These are phyloP conservation scores for Crithidia expoeki DNA, from an alignment of 208 protist genomes.

Conservation along the genomic window DNA sequence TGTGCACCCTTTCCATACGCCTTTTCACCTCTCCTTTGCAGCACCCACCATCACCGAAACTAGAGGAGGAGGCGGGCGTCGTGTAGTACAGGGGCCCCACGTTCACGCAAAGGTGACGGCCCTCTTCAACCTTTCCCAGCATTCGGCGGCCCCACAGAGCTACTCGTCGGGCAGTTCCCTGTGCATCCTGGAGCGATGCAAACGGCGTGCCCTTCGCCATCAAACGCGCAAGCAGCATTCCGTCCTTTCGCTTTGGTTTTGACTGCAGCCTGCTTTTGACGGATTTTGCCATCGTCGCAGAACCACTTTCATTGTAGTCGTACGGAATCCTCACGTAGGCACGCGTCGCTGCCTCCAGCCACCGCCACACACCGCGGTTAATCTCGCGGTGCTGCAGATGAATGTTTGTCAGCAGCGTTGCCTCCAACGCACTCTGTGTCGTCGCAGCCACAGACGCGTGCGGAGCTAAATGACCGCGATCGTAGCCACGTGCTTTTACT, in stretches of 20 bases:
- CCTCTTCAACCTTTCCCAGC: neutral
- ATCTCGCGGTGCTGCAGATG: constrained; percentile 50
- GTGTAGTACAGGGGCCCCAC: constrained; percentile 31
- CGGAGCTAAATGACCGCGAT: constrained; percentile 74
- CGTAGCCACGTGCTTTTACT: constrained; percentile 33
- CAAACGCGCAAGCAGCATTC: constrained; percentile 5
- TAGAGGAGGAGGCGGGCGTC: no score
- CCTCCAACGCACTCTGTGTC: constrained; percentile 41
- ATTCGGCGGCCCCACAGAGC: neutral
- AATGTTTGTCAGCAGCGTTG: constrained; percentile 59
- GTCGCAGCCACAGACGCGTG: constrained; percentile 56
- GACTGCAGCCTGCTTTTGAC: no score
- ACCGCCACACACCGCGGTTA: constrained; percentile 66
- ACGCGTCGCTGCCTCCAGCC: constrained; percentile 45
- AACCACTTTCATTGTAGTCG: neutral
- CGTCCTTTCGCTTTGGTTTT: neutral
- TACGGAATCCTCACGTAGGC: constrained; percentile 42
- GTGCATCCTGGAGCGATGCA: neutral
- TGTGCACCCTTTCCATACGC: no score
- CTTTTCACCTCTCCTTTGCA: no score
- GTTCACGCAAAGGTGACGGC: constrained; percentile 20
- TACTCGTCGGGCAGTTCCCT: neutral
- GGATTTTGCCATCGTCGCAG: neutral
- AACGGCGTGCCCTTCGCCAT: constrained; percentile 4
- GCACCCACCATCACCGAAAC: no score